phyloP scores from a whole-genome alignment of 306 rosid genomes.

The Psophocarpus tetragonolobus region DNA sequence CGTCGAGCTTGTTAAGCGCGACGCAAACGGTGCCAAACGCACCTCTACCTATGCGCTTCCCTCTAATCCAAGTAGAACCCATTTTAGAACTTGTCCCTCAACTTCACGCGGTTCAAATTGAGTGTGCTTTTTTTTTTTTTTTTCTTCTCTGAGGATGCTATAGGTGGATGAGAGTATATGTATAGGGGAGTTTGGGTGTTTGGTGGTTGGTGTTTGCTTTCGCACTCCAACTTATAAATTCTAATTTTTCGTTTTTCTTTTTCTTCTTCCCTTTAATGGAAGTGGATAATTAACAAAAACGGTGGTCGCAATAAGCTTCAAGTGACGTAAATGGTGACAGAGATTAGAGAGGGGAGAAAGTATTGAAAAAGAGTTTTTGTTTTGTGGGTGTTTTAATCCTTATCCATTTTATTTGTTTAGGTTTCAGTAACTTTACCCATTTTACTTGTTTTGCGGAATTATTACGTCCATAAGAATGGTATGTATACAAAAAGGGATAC shows the following conservation, averaged over 20 bases:
- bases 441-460: not conserved
- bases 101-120: not conserved
- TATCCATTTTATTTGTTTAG: slow-evolving; percentile 31
- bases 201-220: not conserved
- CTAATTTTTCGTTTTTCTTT: not conserved
- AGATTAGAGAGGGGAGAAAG: no score
- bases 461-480: not conserved
- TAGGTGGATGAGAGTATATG: slow-evolving; percentile 31
- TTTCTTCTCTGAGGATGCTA: slow-evolving; percentile 20
- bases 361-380: not conserved
- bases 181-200: not conserved
- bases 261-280: not conserved
- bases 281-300: slow-evolving; percentile 33
- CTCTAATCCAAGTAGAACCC: slow-evolving; percentile 66
- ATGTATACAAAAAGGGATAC: not conserved
- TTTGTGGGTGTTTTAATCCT: slow-evolving; percentile 35
- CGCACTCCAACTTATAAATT: not conserved
- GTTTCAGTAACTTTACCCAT: not conserved
- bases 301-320: slow-evolving; percentile 32
- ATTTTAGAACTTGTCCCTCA: not conserved
- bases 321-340: slow-evolving; percentile 8
- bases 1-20: slow-evolving; percentile 45
- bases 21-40: slow-evolving; percentile 59
- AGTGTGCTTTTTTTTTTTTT: not conserved
- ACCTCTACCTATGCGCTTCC: slow-evolving; percentile 60